Percentiles rank a stretch among this genome's conserved stretches.
phyloP scores from a whole-genome alignment of 768 basidiomycete species.

The Mycena chlorophos region DNA sequence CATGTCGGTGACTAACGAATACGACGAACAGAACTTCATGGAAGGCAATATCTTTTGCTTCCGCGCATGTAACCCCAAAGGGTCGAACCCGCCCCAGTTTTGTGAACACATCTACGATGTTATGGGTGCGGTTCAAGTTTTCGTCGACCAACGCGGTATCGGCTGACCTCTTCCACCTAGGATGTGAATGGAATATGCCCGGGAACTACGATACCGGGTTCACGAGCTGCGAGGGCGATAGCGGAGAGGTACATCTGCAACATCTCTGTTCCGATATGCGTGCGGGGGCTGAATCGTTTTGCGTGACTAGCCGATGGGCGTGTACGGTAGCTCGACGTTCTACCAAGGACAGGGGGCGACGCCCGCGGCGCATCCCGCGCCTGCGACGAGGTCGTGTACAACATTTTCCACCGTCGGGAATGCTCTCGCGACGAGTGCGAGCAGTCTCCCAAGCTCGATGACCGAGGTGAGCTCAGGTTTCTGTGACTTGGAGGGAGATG shows the following conservation, averaged over 20 bases:
- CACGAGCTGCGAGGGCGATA: slow-evolving; percentile 55
- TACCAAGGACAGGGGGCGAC: slow-evolving; percentile 60
- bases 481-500: not conserved
- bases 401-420: slow-evolving; percentile 53
- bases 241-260: slow-evolving; percentile 40
- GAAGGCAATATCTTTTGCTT: slow-evolving; percentile 65
- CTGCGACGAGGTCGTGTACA: slow-evolving; percentile 62
- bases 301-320: slow-evolving; percentile 54
- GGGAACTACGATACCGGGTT: slow-evolving; percentile 48
- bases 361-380: slow-evolving; percentile 56
- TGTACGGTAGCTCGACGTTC: slow-evolving; percentile 69
- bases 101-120: slow-evolving; percentile 64
- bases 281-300: not conserved
- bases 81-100: slow-evolving; percentile 45
- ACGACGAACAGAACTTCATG: slow-evolving; percentile 55
- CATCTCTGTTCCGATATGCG: slow-evolving; percentile 3
- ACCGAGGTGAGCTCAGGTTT: not conserved
- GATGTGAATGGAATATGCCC: slow-evolving; percentile 64
- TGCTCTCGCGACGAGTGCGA: slow-evolving; percentile 35
- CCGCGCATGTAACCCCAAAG: slow-evolving; percentile 61
- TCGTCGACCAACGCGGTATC: not conserved
- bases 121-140: not conserved
- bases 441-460: slow-evolving; percentile 15
- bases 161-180: slow-evolving; percentile 33
- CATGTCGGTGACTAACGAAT: not conserved